These are phyloP conservation scores for Nitzschia sp. DNA, from an alignment of 108 stramenopile species.

Conservation along the genomic window DNA sequence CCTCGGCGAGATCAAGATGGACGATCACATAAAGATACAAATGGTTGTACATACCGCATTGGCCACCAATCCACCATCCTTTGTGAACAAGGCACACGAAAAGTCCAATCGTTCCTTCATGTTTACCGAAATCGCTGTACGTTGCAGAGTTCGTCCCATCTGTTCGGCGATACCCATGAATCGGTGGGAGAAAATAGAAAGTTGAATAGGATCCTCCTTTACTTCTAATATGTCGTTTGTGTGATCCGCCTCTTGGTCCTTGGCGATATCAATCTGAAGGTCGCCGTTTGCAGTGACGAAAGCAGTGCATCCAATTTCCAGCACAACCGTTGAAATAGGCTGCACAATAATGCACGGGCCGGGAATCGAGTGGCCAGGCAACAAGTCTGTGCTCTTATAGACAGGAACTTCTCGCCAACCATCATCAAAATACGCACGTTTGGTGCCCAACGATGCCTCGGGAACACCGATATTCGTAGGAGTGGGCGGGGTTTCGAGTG, in stretches of 20 bases:
- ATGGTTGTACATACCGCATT: slow-evolving; percentile 72
- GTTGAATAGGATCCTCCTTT: slow-evolving; percentile 86
- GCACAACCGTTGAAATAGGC: slow-evolving; percentile 90
- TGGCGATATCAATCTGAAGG: slow-evolving; percentile 69
- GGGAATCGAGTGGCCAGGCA: slow-evolving; percentile 71
- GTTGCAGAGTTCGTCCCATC: slow-evolving; percentile 96
- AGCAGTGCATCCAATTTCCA: slow-evolving; percentile 91
- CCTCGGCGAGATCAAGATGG: too few species aligned
- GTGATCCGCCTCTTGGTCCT: slow-evolving; percentile 6
- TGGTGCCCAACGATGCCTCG: slow-evolving; percentile 45
- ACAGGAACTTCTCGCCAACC: slow-evolving; percentile 91
- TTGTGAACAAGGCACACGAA: slow-evolving; percentile 95
- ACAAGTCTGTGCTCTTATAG: slow-evolving; percentile 81
- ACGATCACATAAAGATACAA: too few species aligned
- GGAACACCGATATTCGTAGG: slow-evolving; percentile 52
- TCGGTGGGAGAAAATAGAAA: slow-evolving; percentile 92
- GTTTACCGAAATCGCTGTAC: slow-evolving; percentile 96
- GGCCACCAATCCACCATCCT: slow-evolving; percentile 94
- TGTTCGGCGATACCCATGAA: slow-evolving; percentile 99
- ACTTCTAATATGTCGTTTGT: slow-evolving; percentile 30
- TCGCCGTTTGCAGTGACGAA: slow-evolving; percentile 89
- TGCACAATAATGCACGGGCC: slow-evolving; percentile 97
- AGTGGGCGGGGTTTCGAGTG: slow-evolving; percentile 35
- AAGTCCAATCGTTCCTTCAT: slow-evolving; percentile 99
- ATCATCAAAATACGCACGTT: slow-evolving; percentile 88